These are phyloP conservation scores for Pichia sp. DNA, from an alignment of 1,139 yeast species.

Conservation along the genomic window DNA sequence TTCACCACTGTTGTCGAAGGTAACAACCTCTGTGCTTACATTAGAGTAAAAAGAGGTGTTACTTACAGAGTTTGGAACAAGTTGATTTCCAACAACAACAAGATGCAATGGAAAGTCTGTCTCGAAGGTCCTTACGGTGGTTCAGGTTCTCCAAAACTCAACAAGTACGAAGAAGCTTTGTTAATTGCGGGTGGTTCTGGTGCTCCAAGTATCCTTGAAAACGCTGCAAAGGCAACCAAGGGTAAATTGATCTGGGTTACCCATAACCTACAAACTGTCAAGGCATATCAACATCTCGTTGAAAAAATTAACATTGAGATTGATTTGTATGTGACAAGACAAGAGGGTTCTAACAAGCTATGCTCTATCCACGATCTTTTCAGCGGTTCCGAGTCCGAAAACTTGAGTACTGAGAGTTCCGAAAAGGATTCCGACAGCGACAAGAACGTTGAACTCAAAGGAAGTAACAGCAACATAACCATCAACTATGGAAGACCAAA, in stretches of 20 bases:
- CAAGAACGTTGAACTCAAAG: neutral
- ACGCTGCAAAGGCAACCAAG: neutral
- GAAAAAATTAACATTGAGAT: constrained; percentile 8
- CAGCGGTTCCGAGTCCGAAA: constrained; percentile 2
- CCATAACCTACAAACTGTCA: constrained; percentile 7
- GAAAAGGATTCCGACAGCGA: neutral
- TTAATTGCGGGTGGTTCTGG: constrained; percentile 62
- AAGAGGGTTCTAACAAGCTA: constrained; percentile 3
- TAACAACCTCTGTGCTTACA: constrained; percentile 28
- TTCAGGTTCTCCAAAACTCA: constrained; percentile 23
- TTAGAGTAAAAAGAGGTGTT: constrained; percentile 36
- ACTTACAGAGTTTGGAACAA: constrained; percentile 25
- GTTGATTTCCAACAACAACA: constrained; percentile 20
- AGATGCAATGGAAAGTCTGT: constrained; percentile 33
- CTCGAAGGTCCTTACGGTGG: constrained; percentile 67
- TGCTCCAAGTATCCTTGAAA: constrained; percentile 5
- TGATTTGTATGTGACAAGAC: constrained; percentile 21
- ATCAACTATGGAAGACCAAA: constrained; percentile 35
- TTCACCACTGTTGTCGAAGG: constrained; percentile 32
- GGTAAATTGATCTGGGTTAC: constrained; percentile 14
- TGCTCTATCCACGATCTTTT: neutral
- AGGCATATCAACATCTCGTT: constrained; percentile 12
- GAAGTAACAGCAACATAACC: neutral
- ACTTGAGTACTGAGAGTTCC: neutral
- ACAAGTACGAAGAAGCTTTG: constrained; percentile 49